Evolutionary conservation across 2,329 filamentous ascomycete species (phyloP).

Genomic region (Ophiostoma montium): DNA sequence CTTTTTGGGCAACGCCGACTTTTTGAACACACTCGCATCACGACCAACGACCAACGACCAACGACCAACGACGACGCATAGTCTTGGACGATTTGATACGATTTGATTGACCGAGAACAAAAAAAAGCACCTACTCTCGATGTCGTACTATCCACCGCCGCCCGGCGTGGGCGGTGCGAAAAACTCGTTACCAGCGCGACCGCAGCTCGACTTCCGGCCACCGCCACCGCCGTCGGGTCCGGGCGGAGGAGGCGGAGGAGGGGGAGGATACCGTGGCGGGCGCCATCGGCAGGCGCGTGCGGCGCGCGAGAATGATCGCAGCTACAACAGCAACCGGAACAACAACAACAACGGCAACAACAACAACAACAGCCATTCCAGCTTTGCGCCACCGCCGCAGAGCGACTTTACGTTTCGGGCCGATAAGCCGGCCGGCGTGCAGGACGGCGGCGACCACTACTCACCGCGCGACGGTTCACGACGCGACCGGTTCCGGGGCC

Average conservation of each 20-base stretch:
- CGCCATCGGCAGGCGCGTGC: constrained; percentile 2
- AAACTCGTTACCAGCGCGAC: constrained; percentile 5
- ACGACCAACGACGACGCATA: neutral
- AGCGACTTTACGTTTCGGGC: constrained; percentile 43
- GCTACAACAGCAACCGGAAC: neutral
- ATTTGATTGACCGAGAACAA: neutral
- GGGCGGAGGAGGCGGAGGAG: constrained; percentile 2
- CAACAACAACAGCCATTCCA: neutral
- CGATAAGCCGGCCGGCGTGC: constrained; percentile 36
- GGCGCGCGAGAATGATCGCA: neutral
- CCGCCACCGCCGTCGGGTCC: neutral
- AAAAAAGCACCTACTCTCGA: neutral
- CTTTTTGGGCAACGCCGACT: too few species aligned
- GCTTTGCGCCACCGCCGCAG: constrained; percentile 23
- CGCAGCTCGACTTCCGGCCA: constrained; percentile 6
- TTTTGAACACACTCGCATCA: too few species aligned
- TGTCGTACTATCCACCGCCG: constrained; percentile 10
- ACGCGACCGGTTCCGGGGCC: constrained; percentile 4
- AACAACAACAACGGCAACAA: neutral
- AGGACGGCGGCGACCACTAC: constrained; percentile 30
- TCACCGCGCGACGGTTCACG: constrained; percentile 18
- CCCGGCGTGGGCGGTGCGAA: constrained; percentile 6
- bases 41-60: too few species aligned
- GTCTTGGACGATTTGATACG: neutral
- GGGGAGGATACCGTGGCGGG: neutral